phyloP scores from a whole-genome alignment of 1,284 basidiomycete genomes.

The Irpex sp. region DNA sequence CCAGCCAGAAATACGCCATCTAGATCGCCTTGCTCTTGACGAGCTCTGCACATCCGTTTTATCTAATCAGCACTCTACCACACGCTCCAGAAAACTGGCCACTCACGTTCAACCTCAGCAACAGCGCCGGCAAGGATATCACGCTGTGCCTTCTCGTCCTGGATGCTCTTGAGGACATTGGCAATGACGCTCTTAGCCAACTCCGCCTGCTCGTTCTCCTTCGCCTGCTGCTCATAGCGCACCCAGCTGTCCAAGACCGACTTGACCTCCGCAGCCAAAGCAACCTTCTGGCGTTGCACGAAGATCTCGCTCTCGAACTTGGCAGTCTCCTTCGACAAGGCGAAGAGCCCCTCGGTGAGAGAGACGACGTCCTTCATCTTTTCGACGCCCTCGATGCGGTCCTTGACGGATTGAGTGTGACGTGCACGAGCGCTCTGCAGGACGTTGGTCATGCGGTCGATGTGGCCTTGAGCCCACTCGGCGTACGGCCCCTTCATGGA shows the following conservation, averaged over 20 bases:
- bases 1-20: not conserved
- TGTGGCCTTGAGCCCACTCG: slow-evolving; percentile 89
- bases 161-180: slow-evolving; percentile 80
- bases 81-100: not conserved
- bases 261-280: slow-evolving; percentile 89
- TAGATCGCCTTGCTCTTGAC: slow-evolving; percentile 43
- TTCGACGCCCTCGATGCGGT: slow-evolving; percentile 87
- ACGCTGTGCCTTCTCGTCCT: slow-evolving; percentile 92
- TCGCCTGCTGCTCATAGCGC: slow-evolving; percentile 93
- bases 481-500: slow-evolving; percentile 77
- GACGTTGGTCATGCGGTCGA: slow-evolving; percentile 79
- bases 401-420: slow-evolving; percentile 92
- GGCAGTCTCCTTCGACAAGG: slow-evolving; percentile 96
- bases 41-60: slow-evolving; percentile 43
- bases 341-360: slow-evolving; percentile 88
- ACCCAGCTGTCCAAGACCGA: slow-evolving; percentile 97
- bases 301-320: slow-evolving; percentile 89
- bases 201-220: slow-evolving; percentile 93
- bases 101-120: slow-evolving; percentile 84
- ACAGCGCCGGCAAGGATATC: slow-evolving; percentile 87
- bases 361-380: slow-evolving; percentile 94
- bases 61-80: slow-evolving; percentile 12
- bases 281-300: slow-evolving; percentile 86
- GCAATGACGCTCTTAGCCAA: slow-evolving; percentile 86
- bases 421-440: slow-evolving; percentile 82